Evolutionary conservation across 331 rosid species (phyloP).

Genomic region (Dryas integrifolia): DNA sequence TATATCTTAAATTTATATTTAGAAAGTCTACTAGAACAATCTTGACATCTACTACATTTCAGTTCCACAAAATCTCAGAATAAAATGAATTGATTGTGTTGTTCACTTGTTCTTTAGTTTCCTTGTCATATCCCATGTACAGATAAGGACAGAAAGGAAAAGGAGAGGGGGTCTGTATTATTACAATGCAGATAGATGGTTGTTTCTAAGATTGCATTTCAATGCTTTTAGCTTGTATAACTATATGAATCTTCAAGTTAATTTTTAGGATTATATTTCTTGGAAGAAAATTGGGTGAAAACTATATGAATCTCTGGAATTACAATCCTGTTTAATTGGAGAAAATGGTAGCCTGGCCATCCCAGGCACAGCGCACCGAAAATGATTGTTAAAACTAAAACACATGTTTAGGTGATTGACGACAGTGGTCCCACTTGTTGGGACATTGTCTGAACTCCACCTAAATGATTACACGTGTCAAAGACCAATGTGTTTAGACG

Average conservation of each 20-base stretch:
- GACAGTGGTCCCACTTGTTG: constrained; percentile 31
- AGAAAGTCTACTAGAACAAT: constrained; percentile 59
- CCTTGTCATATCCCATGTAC: constrained; percentile 2
- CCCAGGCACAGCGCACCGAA: constrained; percentile 12
- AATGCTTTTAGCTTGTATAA: not conserved
- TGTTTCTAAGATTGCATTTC: too few relatives aligned
- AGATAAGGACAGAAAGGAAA: not conserved
- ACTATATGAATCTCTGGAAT: too few relatives aligned
- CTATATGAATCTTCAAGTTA: not conserved
- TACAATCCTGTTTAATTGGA: not conserved
- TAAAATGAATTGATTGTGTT: constrained; percentile 3
- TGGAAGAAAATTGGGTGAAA: not conserved
- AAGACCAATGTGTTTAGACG: not conserved
- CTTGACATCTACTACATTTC: constrained; percentile 26
- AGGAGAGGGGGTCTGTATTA: not conserved
- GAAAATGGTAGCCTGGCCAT: constrained; percentile 4
- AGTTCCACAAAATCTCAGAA: constrained; percentile 3
- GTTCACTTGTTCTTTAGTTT: not conserved
- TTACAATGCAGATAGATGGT: not conserved
- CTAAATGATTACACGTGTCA: constrained; percentile 28
- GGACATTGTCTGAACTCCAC: constrained; percentile 25
- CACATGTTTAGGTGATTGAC: constrained; percentile 37
- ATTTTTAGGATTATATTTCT: too few relatives aligned
- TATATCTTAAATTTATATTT: constrained; percentile 76
- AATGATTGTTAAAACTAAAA: constrained; percentile 41